Evolutionary conservation across 108 stramenopile genomes (phyloP).

Genomic region (Cyclotella distinguenda): DNA sequence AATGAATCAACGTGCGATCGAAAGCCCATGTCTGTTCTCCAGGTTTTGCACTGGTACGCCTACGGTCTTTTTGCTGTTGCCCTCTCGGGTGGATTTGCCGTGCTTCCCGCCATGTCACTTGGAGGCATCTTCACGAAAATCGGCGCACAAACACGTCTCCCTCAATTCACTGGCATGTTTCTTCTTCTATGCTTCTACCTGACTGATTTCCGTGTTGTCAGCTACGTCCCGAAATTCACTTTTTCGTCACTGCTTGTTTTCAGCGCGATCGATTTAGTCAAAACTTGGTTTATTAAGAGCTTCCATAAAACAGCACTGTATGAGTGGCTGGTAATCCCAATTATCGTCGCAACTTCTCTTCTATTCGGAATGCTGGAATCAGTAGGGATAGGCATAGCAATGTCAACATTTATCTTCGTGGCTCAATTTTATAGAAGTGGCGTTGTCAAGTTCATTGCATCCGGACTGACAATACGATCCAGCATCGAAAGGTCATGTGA

Average conservation of each 20-base stretch:
- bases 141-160: slow-evolving; percentile 46
- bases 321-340: slow-evolving; percentile 75
- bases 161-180: slow-evolving; percentile 53
- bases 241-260: slow-evolving; percentile 72
- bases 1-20: slow-evolving; percentile 7
- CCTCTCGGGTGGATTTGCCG: slow-evolving; percentile 45
- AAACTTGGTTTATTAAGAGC: slow-evolving; percentile 57
- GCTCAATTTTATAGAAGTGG: slow-evolving; percentile 66
- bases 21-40: slow-evolving; percentile 18
- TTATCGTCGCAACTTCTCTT: slow-evolving; percentile 60
- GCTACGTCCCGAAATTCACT: slow-evolving; percentile 67
- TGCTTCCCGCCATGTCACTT: slow-evolving; percentile 39
- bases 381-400: slow-evolving; percentile 63
- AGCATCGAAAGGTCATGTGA: slow-evolving; percentile 60
- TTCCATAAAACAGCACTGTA: slow-evolving; percentile 46
- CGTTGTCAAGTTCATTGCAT: slow-evolving; percentile 72
- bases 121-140: slow-evolving; percentile 61
- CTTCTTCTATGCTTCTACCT: slow-evolving; percentile 57
- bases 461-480: slow-evolving; percentile 63
- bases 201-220: slow-evolving; percentile 57
- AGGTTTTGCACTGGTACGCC: slow-evolving; percentile 58
- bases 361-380: slow-evolving; percentile 59
- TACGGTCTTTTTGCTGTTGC: slow-evolving; percentile 45
- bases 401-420: slow-evolving; percentile 79
- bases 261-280: slow-evolving; percentile 53